Evolutionary conservation across 208 protist species (phyloP).

Genomic region (Leishmania martiniquensis): DNA sequence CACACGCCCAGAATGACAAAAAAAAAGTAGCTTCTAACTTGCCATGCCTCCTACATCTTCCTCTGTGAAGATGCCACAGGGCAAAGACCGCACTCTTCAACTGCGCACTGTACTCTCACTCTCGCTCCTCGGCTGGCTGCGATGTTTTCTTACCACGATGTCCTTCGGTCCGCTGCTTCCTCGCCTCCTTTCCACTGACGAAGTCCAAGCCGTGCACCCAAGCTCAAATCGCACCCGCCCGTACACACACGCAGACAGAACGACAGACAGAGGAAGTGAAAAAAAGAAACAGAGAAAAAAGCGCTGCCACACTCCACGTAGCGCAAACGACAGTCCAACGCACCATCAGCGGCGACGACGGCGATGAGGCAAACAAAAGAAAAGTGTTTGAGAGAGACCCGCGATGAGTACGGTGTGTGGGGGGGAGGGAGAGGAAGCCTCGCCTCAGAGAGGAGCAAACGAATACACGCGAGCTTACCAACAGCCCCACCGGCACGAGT

Average conservation of each 20-base stretch:
- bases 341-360: background rate
- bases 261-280: background rate
- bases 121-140: background rate
- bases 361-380: conserved; percentile 1
- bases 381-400: background rate
- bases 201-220: background rate
- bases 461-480: background rate
- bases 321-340: no score
- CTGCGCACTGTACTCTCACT: background rate
- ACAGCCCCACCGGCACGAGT: background rate
- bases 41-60: background rate
- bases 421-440: no score
- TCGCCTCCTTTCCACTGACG: background rate
- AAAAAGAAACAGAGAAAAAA: background rate
- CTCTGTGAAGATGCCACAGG: background rate
- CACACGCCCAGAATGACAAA: conserved; percentile 4
- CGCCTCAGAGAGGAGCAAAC: background rate
- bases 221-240: background rate
- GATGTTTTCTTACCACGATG: background rate
- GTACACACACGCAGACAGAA: background rate
- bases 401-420: background rate
- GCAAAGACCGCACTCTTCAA: background rate
- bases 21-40: background rate
- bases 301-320: no score
- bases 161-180: background rate